A percentile compares a stretch with the other conserved stretches of the same genome.
phyloP scores from a whole-genome alignment of 1,284 basidiomycete genomes.

The Ustilago loliicola region DNA sequence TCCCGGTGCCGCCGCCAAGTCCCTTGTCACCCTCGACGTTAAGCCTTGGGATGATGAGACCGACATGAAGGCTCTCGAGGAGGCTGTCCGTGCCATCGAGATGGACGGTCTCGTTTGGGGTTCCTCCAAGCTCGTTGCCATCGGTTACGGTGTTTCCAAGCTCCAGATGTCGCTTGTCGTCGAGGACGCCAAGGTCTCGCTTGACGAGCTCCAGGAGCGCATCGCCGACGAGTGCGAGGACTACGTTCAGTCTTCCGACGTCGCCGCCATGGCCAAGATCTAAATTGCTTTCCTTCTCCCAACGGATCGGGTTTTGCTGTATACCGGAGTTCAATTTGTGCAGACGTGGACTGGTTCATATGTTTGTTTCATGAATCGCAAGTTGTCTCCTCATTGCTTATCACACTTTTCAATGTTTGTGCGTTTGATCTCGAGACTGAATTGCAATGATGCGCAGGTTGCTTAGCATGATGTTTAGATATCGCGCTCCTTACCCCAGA shows the following conservation, averaged over 20 bases:
- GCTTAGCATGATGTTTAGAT: slow-evolving; percentile 16
- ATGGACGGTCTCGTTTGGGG: slow-evolving; percentile 96
- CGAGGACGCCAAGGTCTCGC: slow-evolving; percentile 94
- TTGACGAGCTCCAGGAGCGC: slow-evolving; percentile 85
- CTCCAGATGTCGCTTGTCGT: slow-evolving; percentile 95
- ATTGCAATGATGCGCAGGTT: background rate
- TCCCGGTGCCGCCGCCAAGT: slow-evolving; percentile 76
- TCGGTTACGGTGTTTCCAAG: slow-evolving; percentile 93
- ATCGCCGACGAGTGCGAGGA: slow-evolving; percentile 80
- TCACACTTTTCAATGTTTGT: background rate
- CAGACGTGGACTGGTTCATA: background rate
- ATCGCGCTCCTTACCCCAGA: slow-evolving; percentile 46
- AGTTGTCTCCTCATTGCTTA: slow-evolving; percentile 28
- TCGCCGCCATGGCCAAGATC: slow-evolving; percentile 70
- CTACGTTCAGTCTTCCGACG: slow-evolving; percentile 92
- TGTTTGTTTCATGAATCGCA: slow-evolving; percentile 15
- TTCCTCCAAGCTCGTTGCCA: slow-evolving; percentile 83
- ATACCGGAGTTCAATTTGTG: slow-evolving; percentile 28
- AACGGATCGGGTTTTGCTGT: slow-evolving; percentile 22
- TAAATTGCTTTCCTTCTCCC: slow-evolving; percentile 35
- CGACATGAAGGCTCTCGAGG: slow-evolving; percentile 90
- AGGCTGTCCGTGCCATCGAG: slow-evolving; percentile 85
- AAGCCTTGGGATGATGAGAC: slow-evolving; percentile 99
- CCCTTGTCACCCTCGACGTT: slow-evolving; percentile 93
- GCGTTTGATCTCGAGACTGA: background rate